A percentile compares a stretch with the other conserved stretches of the same genome.
Evolutionary conservation across 805 yeast genomes (phyloP).

Genomic region (Tetrapisispora fleetii): DNA sequence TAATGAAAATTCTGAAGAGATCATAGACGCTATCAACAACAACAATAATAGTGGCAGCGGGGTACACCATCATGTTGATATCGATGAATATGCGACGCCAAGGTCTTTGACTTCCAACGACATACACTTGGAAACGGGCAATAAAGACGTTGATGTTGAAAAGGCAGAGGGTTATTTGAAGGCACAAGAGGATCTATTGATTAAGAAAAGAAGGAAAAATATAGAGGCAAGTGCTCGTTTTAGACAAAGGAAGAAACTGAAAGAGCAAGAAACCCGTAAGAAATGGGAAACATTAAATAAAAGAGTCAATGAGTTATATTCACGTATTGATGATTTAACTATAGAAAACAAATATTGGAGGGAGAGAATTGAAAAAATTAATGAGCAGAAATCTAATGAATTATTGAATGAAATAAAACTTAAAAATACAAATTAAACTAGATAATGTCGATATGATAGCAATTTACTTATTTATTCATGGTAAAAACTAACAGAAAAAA

Average conservation of each 20-base stretch:
- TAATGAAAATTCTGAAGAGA: slow-evolving; percentile 22
- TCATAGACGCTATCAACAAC: slow-evolving; percentile 14
- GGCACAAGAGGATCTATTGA: neutral
- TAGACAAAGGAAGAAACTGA: slow-evolving; percentile 41
- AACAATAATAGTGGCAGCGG: neutral
- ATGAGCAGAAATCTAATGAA: slow-evolving; percentile 22
- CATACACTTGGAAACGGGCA: neutral
- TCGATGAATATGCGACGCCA: neutral
- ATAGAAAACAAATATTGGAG: slow-evolving; percentile 27
- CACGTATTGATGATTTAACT: slow-evolving; percentile 14
- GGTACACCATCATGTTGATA: neutral
- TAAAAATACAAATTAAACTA: slow-evolving; percentile 2
- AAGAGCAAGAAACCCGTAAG: slow-evolving; percentile 15
- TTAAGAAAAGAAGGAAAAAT: slow-evolving; percentile 67
- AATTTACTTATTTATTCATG: neutral
- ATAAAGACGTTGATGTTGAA: neutral
- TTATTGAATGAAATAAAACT: slow-evolving; percentile 19
- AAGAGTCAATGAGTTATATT: slow-evolving; percentile 16
- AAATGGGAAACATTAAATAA: slow-evolving; percentile 14
- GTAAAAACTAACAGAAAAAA: no score
- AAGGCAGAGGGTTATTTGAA: neutral
- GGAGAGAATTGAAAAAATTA: slow-evolving; percentile 15
- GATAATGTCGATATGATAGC: neutral
- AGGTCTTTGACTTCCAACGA: neutral
- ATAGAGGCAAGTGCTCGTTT: slow-evolving; percentile 94